These are phyloP conservation scores for Fraxinus greggii DNA, from an alignment of 305 asterid species.

Conservation along the genomic window DNA sequence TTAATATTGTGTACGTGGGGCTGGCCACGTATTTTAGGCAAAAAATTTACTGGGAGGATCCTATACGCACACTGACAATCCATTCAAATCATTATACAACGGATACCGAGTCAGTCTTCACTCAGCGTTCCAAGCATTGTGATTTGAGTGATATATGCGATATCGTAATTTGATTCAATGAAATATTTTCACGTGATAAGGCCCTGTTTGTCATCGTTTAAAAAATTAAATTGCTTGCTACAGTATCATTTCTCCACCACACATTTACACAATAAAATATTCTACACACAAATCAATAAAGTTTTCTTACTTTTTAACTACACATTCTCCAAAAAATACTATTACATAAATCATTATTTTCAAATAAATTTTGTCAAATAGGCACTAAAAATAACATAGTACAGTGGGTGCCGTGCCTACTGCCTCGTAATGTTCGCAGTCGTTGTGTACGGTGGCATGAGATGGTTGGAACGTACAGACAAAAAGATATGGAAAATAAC, in stretches of 20 bases:
- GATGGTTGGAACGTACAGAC: conserved; percentile 38
- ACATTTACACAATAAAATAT: no score
- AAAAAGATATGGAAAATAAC: conserved; percentile 35
- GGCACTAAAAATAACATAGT: background rate
- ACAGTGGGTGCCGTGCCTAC: conserved; percentile 16
- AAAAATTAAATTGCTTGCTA: no score
- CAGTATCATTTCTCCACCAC: no score
- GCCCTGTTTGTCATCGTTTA: no score
- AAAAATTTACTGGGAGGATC: background rate
- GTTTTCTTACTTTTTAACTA: no score
- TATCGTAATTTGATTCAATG: background rate
- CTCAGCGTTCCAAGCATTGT: background rate
- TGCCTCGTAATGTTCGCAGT: conserved; percentile 42
- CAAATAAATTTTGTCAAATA: no score
- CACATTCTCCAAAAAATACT: no score
- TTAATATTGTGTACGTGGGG: background rate
- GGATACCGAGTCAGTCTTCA: background rate
- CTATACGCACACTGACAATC: background rate
- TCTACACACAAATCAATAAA: no score
- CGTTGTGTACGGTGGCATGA: conserved; percentile 44
- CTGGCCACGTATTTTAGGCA: background rate
- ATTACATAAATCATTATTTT: no score
- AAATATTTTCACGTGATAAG: conserved; percentile 12
- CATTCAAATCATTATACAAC: background rate
- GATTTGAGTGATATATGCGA: background rate